A percentile compares a stretch with the other conserved stretches of the same genome.
Conservation (phyloP, 2,329 filamentous ascomycete genomes). For the Blastomyces silverae region DNA sequence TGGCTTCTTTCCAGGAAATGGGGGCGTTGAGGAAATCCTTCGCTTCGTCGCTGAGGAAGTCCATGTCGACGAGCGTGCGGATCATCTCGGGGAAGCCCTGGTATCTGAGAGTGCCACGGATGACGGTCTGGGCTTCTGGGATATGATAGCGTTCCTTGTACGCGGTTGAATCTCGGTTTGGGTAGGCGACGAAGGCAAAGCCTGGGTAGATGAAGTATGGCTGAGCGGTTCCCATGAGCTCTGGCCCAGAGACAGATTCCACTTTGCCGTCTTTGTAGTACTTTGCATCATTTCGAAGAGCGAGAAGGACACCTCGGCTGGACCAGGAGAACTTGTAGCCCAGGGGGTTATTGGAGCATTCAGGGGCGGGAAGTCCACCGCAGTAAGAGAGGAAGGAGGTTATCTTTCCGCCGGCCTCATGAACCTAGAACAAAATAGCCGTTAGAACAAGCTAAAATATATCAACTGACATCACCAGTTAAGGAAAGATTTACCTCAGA, state of each 20-base stretch:
- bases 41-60: conserved; percentile 71
- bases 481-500: conserved; percentile 32
- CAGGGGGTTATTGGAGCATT: conserved; percentile 78
- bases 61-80: conserved; percentile 77
- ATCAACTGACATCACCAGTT: neutral
- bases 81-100: conserved; percentile 87
- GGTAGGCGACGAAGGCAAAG: conserved; percentile 85
- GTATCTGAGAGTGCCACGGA: conserved; percentile 80
- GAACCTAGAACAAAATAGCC: conserved; percentile 55
- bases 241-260: conserved; percentile 56
- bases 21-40: conserved; percentile 59
- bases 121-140: conserved; percentile 80
- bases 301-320: conserved; percentile 76
- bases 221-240: conserved; percentile 81
- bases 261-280: conserved; percentile 74
- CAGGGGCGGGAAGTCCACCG: conserved; percentile 65
- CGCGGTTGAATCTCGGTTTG: conserved; percentile 80
- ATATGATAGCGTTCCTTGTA: conserved; percentile 89
- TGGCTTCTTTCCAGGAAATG: conserved; percentile 77
- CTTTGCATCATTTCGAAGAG: conserved; percentile 76
- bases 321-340: conserved; percentile 89
- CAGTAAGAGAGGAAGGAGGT: conserved; percentile 76
- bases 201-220: conserved; percentile 87
- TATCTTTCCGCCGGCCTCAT: conserved; percentile 80
- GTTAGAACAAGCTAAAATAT: neutral